Conservation (phyloP, 1,139 yeast species). For the Candida sp. region DNA sequence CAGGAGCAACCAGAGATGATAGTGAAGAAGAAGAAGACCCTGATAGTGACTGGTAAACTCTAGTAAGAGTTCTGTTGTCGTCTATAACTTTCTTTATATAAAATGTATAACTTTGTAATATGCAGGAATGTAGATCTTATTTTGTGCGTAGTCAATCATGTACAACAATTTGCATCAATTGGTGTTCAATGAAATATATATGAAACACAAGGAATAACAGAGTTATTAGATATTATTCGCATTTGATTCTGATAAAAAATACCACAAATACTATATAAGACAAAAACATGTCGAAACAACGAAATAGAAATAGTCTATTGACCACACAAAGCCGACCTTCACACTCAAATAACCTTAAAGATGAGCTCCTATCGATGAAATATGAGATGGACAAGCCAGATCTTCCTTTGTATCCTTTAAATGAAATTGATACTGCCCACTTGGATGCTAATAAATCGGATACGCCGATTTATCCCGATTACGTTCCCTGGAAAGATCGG, state of each 20-base stretch:
- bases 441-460: constrained; percentile 1
- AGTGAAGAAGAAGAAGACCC: constrained; percentile 78
- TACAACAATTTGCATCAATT: not conserved
- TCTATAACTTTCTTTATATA: too few relatives aligned
- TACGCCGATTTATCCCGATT: constrained; percentile 61
- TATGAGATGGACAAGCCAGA: constrained; percentile 35
- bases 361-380: constrained; percentile 34
- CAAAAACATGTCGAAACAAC: constrained; percentile 38
- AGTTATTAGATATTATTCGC: not conserved
- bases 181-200: not conserved
- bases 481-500: constrained; percentile 71
- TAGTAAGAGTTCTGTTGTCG: too few relatives aligned
- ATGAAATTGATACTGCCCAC: constrained; percentile 13
- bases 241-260: constrained; percentile 22
- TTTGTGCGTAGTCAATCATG: not conserved
- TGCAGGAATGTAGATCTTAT: not conserved
- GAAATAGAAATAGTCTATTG: constrained; percentile 33
- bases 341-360: constrained; percentile 23
- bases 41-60: constrained; percentile 41
- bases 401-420: constrained; percentile 33
- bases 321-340: constrained; percentile 26
- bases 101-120: not conserved
- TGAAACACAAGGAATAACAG: not conserved
- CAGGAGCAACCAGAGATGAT: constrained; percentile 70
- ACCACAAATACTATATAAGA: constrained; percentile 50